These are phyloP conservation scores for Iodosphaeria phyllophila DNA, from an alignment of 2,329 filamentous ascomycete species.

Conservation along the genomic window DNA sequence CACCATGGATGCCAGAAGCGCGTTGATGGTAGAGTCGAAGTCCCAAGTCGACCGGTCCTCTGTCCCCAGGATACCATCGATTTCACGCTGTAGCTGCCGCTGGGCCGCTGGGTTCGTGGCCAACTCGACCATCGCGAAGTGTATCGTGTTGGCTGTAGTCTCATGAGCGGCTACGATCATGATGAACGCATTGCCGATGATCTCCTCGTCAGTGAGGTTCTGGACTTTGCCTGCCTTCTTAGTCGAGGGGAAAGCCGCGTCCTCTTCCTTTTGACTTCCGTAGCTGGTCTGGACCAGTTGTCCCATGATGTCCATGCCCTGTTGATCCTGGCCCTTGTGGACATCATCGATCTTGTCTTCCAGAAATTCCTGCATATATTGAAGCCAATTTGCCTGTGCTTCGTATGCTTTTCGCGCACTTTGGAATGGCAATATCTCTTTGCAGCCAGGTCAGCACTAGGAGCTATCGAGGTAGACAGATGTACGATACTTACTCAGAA, in stretches of 20 bases:
- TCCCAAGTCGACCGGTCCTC: slow-evolving; percentile 44
- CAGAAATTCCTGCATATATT: slow-evolving; percentile 54
- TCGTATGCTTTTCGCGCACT: slow-evolving; percentile 29
- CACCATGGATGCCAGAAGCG: slow-evolving; percentile 48
- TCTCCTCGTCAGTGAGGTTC: slow-evolving; percentile 39
- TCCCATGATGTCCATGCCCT: slow-evolving; percentile 33
- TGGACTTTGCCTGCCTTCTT: slow-evolving; percentile 12
- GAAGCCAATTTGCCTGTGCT: slow-evolving; percentile 42
- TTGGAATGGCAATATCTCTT: slow-evolving; percentile 25
- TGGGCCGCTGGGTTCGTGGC: slow-evolving; percentile 48
- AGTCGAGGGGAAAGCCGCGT: slow-evolving; percentile 2
- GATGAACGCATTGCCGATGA: slow-evolving; percentile 54
- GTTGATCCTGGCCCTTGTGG: slow-evolving; percentile 17
- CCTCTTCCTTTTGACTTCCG: slow-evolving; percentile 8
- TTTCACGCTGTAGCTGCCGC: slow-evolving; percentile 44
- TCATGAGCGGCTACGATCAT: slow-evolving; percentile 62
- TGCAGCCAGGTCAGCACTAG: not conserved
- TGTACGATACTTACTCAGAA: slow-evolving; percentile 25
- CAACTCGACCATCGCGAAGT: slow-evolving; percentile 51
- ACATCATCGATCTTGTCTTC: slow-evolving; percentile 34
- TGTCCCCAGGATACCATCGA: slow-evolving; percentile 45
- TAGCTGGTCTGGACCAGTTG: slow-evolving; percentile 26
- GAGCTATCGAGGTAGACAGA: not conserved
- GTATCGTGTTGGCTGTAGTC: slow-evolving; percentile 57
- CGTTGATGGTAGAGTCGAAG: slow-evolving; percentile 48